phyloP scores from a whole-genome alignment of 495 filamentous ascomycete species.

The Talaromyces nanjingensis region DNA sequence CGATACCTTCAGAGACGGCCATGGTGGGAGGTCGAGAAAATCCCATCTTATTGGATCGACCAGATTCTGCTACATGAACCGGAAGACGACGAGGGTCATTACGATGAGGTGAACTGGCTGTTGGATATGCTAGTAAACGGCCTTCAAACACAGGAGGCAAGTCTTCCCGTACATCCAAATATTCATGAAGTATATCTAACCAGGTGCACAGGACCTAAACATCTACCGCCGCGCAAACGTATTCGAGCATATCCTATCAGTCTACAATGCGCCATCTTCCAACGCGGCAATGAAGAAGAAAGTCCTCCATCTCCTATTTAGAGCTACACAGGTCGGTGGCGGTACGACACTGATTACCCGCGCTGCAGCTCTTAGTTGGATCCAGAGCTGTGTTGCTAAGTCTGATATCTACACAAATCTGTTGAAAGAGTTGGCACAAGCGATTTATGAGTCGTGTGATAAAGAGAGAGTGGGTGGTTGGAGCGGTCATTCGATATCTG shows the following conservation, averaged over 20 bases:
- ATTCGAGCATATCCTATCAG: slow-evolving; percentile 68
- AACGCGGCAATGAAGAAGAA: slow-evolving; percentile 52
- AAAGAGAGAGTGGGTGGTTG: slow-evolving; percentile 56
- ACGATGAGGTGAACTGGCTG: slow-evolving; percentile 74
- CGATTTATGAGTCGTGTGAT: slow-evolving; percentile 67
- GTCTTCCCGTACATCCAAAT: too few relatives aligned
- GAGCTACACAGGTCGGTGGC: slow-evolving; percentile 65
- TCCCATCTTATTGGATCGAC: slow-evolving; percentile 68
- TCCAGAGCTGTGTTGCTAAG: slow-evolving; percentile 49
- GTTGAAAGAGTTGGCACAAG: slow-evolving; percentile 50
- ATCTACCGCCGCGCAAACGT: slow-evolving; percentile 75
- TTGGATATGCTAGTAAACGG: slow-evolving; percentile 67
- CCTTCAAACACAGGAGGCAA: slow-evolving; percentile 49
- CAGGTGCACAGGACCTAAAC: slow-evolving; percentile 73
- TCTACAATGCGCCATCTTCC: slow-evolving; percentile 62
- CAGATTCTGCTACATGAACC: slow-evolving; percentile 65
- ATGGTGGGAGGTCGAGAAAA: slow-evolving; percentile 61
- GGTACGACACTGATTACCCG: slow-evolving; percentile 82
- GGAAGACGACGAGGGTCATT: slow-evolving; percentile 63
- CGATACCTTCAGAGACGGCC: slow-evolving; percentile 71
- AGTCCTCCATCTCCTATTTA: slow-evolving; percentile 66
- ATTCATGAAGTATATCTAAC: too few relatives aligned
- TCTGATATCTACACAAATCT: slow-evolving; percentile 39
- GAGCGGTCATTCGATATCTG: slow-evolving; percentile 48
- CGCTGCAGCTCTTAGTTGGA: slow-evolving; percentile 75